Evolutionary conservation across 257 asterid genomes (phyloP), one percentile per base, ranked within the genome.

Genomic region (Solanum dulcamara): DNA sequence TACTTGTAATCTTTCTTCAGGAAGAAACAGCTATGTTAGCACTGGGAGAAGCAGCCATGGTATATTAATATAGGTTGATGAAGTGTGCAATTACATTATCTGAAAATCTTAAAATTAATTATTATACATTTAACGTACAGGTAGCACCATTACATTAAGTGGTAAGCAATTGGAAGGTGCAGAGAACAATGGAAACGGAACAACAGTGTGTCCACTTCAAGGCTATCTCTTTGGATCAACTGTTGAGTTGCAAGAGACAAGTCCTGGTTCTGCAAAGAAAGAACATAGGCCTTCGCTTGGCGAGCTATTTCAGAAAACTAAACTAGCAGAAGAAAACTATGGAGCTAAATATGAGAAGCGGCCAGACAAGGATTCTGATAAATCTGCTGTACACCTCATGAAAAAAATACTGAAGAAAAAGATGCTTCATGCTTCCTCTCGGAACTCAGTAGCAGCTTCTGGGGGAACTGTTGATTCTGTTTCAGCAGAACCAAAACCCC

Each of bases 221-320:
- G 93, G 93, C 81, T 96, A 93, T 88, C 99, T 96, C 50, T 91
- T 95, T 22, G 98, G 97, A 66, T 90, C 99, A 42, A 94, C 97
- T 53, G 80, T 89, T 60, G 99, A 92, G 42, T 72, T 87, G 80
- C 90, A 91, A 20, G 97, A 93, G 48, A 89, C 96, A 5, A 81
- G 88, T 17, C 75, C 91, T 30, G 85, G 91, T 7, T 28, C 82
- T 15, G 84, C 80, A 2, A 94, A 86, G 93, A 93, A 83, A 86
- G 98, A 96, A 22, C 94, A 91, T 0, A 90, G 99, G 92, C 90
- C 93, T 15, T 93, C 98, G 8, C 96, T 96, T 18, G 98, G 98
- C n/a, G 99, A 96, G 90, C 98, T 96, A 22, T 94, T 96, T 85
- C 96, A 92, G 94, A 96, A 93, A 87, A 91, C 96, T 13, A 93